Base-by-base conservation (phyloP, 441 rosid species). In the Melastoma candidum region DNA sequence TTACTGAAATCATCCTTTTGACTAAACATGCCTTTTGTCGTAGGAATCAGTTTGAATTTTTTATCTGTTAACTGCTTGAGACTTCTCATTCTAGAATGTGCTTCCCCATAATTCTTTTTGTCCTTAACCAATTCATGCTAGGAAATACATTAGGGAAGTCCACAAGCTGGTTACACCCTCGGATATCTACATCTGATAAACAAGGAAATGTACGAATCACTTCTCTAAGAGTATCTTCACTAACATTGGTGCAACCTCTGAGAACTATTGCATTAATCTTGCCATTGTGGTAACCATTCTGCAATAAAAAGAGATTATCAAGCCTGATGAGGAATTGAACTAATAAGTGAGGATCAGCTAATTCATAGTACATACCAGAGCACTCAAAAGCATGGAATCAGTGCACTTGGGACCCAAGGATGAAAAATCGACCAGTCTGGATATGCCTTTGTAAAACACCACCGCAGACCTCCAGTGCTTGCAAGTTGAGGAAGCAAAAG, bases 381-480 rank as follows among this genome's bases (percentile, higher is more conserved):
- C 70, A 54, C 67, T 80, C 80, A 81, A 53, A 26, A 81, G 49
- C 46, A 74, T 64, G 14, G 78, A 73, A 72, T 94, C 97, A 43
- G 78, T 79, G 75, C 97, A 94, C 58, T 63, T 74, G 50, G 84
- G 71, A 59, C 95, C 97, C 63, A 87, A 45, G 54, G 83, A 76
- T 56, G 97, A 90, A 57, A 94, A 66, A 74, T 87, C 89, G 70
- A 87, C 84, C 66, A 77, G 84, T 71, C 67, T 77, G 56, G 97
- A 72, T 57, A 94, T 74, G 61, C 69, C 79, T 75, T 80, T 83
- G 81, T 87, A 94, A 74, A 84, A 85, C 54, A 72, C 62, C 56
- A 68, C 81, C 63, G 86, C 92, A 67, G 95, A 76, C 64, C 92
- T 83, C 99, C 99, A 94, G 57, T 78, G 92, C 68, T 81, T 87